Evolutionary conservation across 805 yeast species (phyloP).

Genomic region (Wickerhamomyces xylosicus): DNA sequence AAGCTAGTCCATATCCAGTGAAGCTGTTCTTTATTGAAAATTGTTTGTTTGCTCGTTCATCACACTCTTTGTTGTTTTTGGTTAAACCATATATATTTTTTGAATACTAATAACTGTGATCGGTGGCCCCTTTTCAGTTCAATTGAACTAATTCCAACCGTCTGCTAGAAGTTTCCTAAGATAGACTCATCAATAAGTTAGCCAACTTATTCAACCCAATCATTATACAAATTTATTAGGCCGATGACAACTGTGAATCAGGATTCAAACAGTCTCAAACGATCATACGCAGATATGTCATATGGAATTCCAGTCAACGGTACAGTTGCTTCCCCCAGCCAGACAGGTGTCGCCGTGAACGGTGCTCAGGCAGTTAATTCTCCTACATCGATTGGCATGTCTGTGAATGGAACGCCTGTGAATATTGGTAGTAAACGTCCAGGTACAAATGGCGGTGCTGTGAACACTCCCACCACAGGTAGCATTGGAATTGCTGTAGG

Average conservation of each 20-base stretch:
- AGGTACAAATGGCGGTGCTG: constrained; percentile 6
- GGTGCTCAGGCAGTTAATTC: constrained; percentile 2
- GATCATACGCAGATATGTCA: constrained; percentile 14
- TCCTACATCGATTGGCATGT: background rate
- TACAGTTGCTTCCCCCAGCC: background rate
- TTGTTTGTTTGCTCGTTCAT: no score
- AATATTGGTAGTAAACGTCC: constrained; percentile 12
- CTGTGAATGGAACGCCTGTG: constrained; percentile 4
- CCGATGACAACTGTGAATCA: background rate
- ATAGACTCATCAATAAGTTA: no score
- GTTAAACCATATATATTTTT: no score
- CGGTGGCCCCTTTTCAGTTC: no score
- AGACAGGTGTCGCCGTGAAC: constrained; percentile 3
- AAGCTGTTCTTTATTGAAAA: no score
- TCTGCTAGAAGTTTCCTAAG: no score
- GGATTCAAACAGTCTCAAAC: constrained; percentile 5
- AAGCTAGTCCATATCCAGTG: no score
- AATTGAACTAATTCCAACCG: no score
- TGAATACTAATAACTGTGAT: no score
- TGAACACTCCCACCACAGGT: background rate
- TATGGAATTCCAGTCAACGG: constrained; percentile 5
- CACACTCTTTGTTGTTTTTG: no score
- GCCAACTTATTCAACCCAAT: no score
- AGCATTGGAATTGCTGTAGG: background rate
- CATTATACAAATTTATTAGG: no score